phyloP scores from a whole-genome alignment of 164 flowering plant species.

The Vitis rotundifolia region DNA sequence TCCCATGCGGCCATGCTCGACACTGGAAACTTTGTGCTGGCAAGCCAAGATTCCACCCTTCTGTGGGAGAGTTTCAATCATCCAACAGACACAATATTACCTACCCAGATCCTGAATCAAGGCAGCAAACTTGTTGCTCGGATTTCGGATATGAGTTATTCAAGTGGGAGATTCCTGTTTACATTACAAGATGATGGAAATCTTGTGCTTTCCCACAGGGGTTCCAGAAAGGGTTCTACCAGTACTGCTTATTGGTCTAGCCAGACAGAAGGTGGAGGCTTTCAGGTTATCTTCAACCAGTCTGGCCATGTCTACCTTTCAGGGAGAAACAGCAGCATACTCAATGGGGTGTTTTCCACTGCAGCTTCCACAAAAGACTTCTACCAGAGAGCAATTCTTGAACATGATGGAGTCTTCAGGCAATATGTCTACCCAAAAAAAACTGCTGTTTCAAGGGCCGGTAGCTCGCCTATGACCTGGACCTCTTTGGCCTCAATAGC shows the following conservation, averaged over 20 bases:
- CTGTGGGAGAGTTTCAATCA: constrained; percentile 39
- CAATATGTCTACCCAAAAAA: constrained; percentile 19
- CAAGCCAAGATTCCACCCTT: background rate
- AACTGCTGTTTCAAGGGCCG: no score
- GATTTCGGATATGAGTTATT: constrained; percentile 19
- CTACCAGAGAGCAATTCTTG: constrained; percentile 28
- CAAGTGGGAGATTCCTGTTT: constrained; percentile 35
- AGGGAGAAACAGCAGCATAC: background rate
- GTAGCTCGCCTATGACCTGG: no score
- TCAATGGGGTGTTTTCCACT: no score
- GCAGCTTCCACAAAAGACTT: background rate
- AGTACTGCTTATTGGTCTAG: constrained; percentile 13
- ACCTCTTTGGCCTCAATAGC: no score
- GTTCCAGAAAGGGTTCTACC: constrained; percentile 2
- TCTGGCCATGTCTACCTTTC: constrained; percentile 23
- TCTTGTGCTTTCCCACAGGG: constrained; percentile 16
- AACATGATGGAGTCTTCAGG: constrained; percentile 36
- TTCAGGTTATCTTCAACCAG: constrained; percentile 17
- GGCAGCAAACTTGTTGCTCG: constrained; percentile 16
- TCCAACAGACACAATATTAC: constrained; percentile 45
- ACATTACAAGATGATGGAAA: constrained; percentile 23
- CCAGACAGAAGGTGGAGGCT: constrained; percentile 20
- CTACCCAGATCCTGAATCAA: constrained; percentile 24
- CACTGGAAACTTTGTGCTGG: constrained; percentile 41
- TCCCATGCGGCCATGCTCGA: constrained; percentile 32